Evolutionary conservation across 2,329 filamentous ascomycete genomes (phyloP).

Genomic region (Aspergillus hiratsukae): DNA sequence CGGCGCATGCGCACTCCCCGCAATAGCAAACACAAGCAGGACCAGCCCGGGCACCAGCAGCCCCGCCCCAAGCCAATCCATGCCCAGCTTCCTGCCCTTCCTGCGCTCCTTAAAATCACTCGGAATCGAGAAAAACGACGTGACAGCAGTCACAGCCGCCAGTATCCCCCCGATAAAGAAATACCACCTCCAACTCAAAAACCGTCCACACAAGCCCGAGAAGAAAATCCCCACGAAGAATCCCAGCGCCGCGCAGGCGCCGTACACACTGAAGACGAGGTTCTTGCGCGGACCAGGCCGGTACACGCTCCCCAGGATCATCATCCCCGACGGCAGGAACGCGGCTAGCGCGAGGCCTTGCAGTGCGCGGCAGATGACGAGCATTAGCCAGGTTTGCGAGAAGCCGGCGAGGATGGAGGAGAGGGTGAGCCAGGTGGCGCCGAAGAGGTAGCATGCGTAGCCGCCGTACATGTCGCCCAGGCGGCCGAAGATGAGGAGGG

Average conservation of each 20-base stretch:
- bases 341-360: slow-evolving; percentile 71
- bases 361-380: slow-evolving; percentile 68
- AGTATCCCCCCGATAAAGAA: slow-evolving; percentile 62
- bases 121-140: slow-evolving; percentile 48
- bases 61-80: slow-evolving; percentile 65
- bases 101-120: slow-evolving; percentile 32
- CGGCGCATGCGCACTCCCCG: slow-evolving; percentile 65
- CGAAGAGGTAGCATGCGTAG: slow-evolving; percentile 60
- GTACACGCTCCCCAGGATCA: slow-evolving; percentile 61
- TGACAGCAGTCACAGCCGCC: slow-evolving; percentile 41
- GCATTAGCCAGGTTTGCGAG: slow-evolving; percentile 62
- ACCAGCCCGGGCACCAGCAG: slow-evolving; percentile 63
- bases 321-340: slow-evolving; percentile 65
- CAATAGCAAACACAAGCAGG: slow-evolving; percentile 70
- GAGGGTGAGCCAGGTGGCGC: slow-evolving; percentile 58
- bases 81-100: slow-evolving; percentile 43
- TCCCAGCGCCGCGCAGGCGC: slow-evolving; percentile 47
- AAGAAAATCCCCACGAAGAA: slow-evolving; percentile 59
- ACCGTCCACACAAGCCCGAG: slow-evolving; percentile 55
- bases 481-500: slow-evolving; percentile 52
- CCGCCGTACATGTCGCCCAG: slow-evolving; percentile 59
- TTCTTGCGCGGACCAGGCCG: slow-evolving; percentile 67
- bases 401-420: slow-evolving; percentile 71
- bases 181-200: slow-evolving; percentile 60
- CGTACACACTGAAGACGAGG: slow-evolving; percentile 58